Percentiles rank a stretch among this genome's conserved stretches.
Evolutionary conservation across 768 basidiomycete species (phyloP).

Genomic region (Agrocybe chaxingu): DNA sequence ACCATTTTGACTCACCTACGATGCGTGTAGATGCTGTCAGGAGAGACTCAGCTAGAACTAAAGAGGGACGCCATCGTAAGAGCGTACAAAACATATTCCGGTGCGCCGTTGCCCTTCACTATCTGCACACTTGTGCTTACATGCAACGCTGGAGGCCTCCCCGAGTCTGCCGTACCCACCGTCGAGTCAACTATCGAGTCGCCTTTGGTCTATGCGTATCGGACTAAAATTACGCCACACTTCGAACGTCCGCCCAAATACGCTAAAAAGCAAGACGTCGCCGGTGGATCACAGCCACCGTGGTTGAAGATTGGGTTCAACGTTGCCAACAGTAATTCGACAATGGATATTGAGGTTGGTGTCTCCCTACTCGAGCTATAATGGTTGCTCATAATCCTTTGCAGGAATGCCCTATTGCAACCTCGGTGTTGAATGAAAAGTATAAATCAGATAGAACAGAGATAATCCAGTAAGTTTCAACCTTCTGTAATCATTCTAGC

Average conservation of each 20-base stretch:
- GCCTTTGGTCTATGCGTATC: conserved; percentile 86
- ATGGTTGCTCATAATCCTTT: neutral
- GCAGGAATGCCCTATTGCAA: conserved; percentile 92
- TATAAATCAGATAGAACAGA: conserved; percentile 57
- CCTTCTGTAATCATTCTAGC: neutral
- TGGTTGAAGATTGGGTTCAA: conserved; percentile 93
- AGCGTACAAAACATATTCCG: conserved; percentile 78
- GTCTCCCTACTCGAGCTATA: neutral
- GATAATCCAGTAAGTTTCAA: conserved; percentile 57
- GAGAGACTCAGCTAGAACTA: conserved; percentile 78
- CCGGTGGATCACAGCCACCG: conserved; percentile 38
- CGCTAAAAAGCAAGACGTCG: conserved; percentile 20
- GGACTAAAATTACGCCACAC: conserved; percentile 97
- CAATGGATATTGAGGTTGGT: conserved; percentile 88
- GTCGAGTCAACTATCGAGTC: conserved; percentile 79
- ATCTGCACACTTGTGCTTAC: conserved; percentile 5
- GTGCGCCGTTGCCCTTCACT: conserved; percentile 23
- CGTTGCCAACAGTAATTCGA: conserved; percentile 62
- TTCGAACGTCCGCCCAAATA: conserved; percentile 73
- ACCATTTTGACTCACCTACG: neutral
- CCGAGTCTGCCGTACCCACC: conserved; percentile 52
- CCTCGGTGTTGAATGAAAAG: conserved; percentile 71
- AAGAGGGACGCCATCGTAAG: conserved; percentile 86
- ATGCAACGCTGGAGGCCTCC: conserved; percentile 41
- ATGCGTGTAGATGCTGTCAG: conserved; percentile 70